Percentiles rank a stretch among this genome's conserved stretches.
These are phyloP conservation scores for Calonectria ilicicola DNA, from an alignment of 2,329 filamentous ascomycete genomes.

Conservation along the genomic window DNA sequence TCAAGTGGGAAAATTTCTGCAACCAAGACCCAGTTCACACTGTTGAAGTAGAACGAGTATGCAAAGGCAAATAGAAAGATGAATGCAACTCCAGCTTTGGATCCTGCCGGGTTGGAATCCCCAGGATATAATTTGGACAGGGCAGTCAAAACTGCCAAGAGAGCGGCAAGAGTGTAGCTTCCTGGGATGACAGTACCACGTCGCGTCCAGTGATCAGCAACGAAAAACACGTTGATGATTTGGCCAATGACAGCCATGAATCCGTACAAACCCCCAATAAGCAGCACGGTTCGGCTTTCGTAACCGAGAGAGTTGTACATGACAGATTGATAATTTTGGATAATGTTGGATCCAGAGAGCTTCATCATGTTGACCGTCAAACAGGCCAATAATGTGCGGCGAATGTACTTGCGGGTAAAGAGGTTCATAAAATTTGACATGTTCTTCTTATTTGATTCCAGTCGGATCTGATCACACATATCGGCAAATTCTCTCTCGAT, in stretches of 20 bases:
- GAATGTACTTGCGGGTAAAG: slow-evolving; percentile 44
- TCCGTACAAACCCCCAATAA: slow-evolving; percentile 60
- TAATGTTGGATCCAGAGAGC: slow-evolving; percentile 44
- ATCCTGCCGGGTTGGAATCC: slow-evolving; percentile 32
- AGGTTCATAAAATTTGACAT: slow-evolving; percentile 24
- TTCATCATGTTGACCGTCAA: slow-evolving; percentile 47
- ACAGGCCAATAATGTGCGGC: slow-evolving; percentile 42
- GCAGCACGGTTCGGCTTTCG: slow-evolving; percentile 58
- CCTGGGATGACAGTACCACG: slow-evolving; percentile 17
- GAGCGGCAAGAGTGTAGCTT: slow-evolving; percentile 10
- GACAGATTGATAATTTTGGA: slow-evolving; percentile 50
- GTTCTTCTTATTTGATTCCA: slow-evolving; percentile 13
- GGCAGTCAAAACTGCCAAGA: slow-evolving; percentile 14
- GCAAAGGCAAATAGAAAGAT: slow-evolving; percentile 47
- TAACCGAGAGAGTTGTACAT: slow-evolving; percentile 59
- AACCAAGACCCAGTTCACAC: slow-evolving; percentile 45
- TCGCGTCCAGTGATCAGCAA: slow-evolving; percentile 47
- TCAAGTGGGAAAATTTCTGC: slow-evolving; percentile 44
- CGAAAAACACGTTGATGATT: slow-evolving; percentile 45
- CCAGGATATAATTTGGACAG: slow-evolving; percentile 27
- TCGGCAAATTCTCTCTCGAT: slow-evolving; percentile 24
- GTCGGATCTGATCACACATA: slow-evolving; percentile 24
- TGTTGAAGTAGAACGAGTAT: slow-evolving; percentile 50
- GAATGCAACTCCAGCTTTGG: slow-evolving; percentile 44
- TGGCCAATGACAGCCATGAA: slow-evolving; percentile 49